Base-by-base conservation (phyloP, 176 grass and related monocot genomes). In the Luzula sylvatica region DNA sequence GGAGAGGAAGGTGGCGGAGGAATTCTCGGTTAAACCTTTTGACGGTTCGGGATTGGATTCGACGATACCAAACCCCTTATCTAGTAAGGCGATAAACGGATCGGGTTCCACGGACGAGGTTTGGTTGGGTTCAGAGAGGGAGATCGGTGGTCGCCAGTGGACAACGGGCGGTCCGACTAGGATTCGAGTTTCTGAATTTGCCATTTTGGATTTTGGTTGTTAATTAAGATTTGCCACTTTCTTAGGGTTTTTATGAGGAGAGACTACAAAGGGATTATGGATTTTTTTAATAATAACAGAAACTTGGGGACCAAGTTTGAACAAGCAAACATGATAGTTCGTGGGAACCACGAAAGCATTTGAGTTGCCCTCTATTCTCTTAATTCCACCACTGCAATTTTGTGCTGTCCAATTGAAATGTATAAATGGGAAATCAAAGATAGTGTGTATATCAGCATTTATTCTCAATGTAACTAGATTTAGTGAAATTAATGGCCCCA, bases 11-110 rank as follows among this genome's bases (percentile, higher is more conserved):
- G 75, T 71, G 11, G 51, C 58, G 15, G 75, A 78, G 16, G 35
- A 3, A 28, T 78, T 66, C 67, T 66, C 67, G 5, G 75, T 78
- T 8, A 50, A 28, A 22, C 75, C 75, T 49, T 19, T 71, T 11
- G 3, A 26, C 7, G 75, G 23, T 21, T 13, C 0, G 14, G 21
- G 4, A 2, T 13, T 7, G 6, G 21, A 8, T 12, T 14, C 4
- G 8, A 45, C 45, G 6, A 46, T 14, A 46, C 64, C 47, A 38
- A 75, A 66, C 14, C 17, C 40, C 4, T 25, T 42, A 13, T 75
- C 52, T 14, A 75, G 42, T 11, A 66, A n/a, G 38, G 58, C 5
- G 2, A 62, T 29, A 26, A 62, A 62, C 6, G 58, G 22, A 43
- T 62, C 40, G 0, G 23, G 23, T 20, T 47, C 20, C 21, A 39